Evolutionary conservation across 148 eudicot genomes (phyloP).

Genomic region (Chenopodium berlandieri): DNA sequence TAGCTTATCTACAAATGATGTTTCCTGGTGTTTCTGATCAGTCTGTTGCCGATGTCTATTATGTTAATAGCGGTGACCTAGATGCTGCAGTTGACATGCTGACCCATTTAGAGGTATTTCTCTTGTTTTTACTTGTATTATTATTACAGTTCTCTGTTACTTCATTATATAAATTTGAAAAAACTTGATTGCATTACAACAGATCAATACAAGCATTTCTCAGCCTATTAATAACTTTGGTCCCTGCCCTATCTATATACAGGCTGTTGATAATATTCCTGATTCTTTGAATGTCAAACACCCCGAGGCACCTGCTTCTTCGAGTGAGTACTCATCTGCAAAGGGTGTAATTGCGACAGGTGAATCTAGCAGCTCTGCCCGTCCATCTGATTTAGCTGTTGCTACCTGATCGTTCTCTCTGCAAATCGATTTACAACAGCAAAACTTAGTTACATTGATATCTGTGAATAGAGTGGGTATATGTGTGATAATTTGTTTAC

Average conservation of each 20-base stretch:
- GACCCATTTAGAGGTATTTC: conserved; percentile 67
- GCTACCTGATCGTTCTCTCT: conserved; percentile 22
- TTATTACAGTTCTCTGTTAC: not conserved
- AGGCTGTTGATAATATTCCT: conserved; percentile 50
- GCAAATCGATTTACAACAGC: conserved; percentile 6
- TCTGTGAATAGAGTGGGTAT: conserved; percentile 41
- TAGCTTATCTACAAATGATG: conserved; percentile 76
- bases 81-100: conserved; percentile 83
- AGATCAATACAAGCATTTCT: not conserved
- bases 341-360: conserved; percentile 36
- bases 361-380: conserved; percentile 43
- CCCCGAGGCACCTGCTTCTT: conserved; percentile 37
- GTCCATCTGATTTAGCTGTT: conserved; percentile 30
- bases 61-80: conserved; percentile 62
- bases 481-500: conserved; percentile 18
- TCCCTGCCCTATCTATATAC: conserved; percentile 12
- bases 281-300: conserved; percentile 50
- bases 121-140: not conserved
- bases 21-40: conserved; percentile 80
- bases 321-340: conserved; percentile 40
- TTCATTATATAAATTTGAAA: not conserved
- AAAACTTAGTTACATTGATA: conserved; percentile 14
- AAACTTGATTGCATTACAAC: not conserved
- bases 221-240: not conserved
- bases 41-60: conserved; percentile 71